These are phyloP conservation scores for Euptelea pleiosperma DNA, from an alignment of 164 flowering plant genomes.

Conservation along the genomic window DNA sequence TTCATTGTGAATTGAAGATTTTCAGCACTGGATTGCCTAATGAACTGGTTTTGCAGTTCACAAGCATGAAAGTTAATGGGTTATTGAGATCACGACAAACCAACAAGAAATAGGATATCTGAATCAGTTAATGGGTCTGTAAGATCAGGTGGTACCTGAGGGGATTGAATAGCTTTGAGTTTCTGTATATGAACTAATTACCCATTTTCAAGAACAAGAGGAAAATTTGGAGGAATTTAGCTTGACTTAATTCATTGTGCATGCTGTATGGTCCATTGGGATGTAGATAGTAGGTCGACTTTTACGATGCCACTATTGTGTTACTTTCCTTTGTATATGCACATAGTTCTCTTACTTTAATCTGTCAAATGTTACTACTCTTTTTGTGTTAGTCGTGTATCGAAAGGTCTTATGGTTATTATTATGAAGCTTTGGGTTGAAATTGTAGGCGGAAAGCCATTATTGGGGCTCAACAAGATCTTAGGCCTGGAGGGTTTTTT, in stretches of 20 bases:
- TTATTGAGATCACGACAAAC: too few species aligned
- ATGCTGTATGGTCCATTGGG: slow-evolving; percentile 94
- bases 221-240: too few species aligned
- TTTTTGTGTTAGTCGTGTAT: background rate
- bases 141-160: too few species aligned
- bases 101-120: too few species aligned
- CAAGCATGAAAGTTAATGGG: too few species aligned
- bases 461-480: slow-evolving; percentile 80
- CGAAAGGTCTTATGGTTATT: background rate
- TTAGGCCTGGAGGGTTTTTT: slow-evolving; percentile 92
- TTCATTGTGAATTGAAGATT: too few species aligned
- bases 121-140: too few species aligned
- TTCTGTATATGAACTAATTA: too few species aligned
- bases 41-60: too few species aligned
- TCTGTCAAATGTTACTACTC: background rate
- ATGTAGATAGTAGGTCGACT: slow-evolving; percentile 64
- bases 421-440: slow-evolving; percentile 4
- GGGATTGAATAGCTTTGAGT: too few species aligned
- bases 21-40: too few species aligned
- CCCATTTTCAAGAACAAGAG: too few species aligned
- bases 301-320: background rate
- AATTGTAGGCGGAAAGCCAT: slow-evolving; percentile 78
- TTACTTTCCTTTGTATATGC: background rate
- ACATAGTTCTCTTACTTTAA: background rate
- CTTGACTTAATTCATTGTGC: slow-evolving; percentile 93